Evolutionary conservation across 257 asterid genomes (phyloP).

Genomic region (Penstemon davidsonii): DNA sequence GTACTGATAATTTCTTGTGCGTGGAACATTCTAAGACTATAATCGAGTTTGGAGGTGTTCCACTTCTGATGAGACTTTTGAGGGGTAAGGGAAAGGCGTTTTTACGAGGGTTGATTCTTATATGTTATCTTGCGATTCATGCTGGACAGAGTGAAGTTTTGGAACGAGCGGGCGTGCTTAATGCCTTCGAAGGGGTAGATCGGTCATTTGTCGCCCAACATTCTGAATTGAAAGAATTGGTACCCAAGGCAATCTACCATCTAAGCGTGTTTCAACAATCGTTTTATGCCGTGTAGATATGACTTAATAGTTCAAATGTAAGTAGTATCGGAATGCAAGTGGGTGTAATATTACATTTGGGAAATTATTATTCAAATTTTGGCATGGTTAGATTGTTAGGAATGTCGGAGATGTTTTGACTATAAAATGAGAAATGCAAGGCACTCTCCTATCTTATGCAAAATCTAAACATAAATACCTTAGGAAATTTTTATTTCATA

Average conservation of each 20-base stretch:
- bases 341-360: conserved; percentile 5
- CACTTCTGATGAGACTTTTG: conserved; percentile 50
- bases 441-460: no score
- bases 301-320: conserved; percentile 4
- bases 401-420: no score
- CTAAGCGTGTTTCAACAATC: conserved; percentile 65
- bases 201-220: conserved; percentile 47
- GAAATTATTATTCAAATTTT: neutral
- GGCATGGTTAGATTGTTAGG: no score
- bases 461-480: no score
- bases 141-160: conserved; percentile 65
- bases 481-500: no score
- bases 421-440: no score
- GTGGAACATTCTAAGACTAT: conserved; percentile 67
- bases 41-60: conserved; percentile 63
- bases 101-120: conserved; percentile 52
- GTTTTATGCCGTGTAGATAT: conserved; percentile 28
- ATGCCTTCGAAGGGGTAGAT: conserved; percentile 58
- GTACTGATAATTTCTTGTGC: conserved; percentile 59
- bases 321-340: neutral
- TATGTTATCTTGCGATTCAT: conserved; percentile 69
- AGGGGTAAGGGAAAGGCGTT: conserved; percentile 55
- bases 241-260: conserved; percentile 49
- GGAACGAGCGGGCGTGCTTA: conserved; percentile 63
- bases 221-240: conserved; percentile 61